These are phyloP conservation scores for Asterophora parasitica DNA, from an alignment of 768 basidiomycete species.

Conservation along the genomic window DNA sequence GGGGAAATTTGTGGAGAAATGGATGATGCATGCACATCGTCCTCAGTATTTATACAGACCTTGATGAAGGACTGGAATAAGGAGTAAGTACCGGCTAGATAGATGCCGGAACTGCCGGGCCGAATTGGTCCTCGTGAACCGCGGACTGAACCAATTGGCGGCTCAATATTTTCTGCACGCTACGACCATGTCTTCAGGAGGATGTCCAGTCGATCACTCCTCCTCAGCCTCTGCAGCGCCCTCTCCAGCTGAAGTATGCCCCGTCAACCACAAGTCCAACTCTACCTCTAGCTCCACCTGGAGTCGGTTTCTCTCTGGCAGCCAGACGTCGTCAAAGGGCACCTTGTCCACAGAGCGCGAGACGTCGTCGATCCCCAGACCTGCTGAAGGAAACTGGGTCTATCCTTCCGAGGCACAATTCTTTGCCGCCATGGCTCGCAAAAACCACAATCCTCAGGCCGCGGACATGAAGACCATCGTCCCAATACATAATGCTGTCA, in stretches of 20 bases:
- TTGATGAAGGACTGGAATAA: background rate
- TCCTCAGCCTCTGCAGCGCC: background rate
- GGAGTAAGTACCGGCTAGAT: background rate
- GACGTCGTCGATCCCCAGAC: slow-evolving; percentile 83
- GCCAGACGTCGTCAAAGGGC: slow-evolving; percentile 18
- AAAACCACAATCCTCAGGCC: slow-evolving; percentile 83
- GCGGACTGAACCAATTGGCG: slow-evolving; percentile 7
- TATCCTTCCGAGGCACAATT: slow-evolving; percentile 99
- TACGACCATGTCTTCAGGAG: slow-evolving; percentile 24
- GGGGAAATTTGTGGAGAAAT: slow-evolving; percentile 7
- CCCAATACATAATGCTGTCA: slow-evolving; percentile 98
- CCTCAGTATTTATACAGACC: slow-evolving; percentile 2
- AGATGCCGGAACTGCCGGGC: slow-evolving; percentile 1
- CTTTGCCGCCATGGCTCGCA: slow-evolving; percentile 94
- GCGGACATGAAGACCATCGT: slow-evolving; percentile 95
- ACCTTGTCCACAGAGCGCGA: slow-evolving; percentile 70
- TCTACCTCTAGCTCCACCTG: slow-evolving; percentile 29
- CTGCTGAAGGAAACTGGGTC: slow-evolving; percentile 77
- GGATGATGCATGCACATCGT: slow-evolving; percentile 1
- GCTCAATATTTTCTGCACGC: slow-evolving; percentile 6
- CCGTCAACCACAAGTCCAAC: slow-evolving; percentile 38
- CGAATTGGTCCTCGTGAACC: slow-evolving; percentile 4
- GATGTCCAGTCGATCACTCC: slow-evolving; percentile 59
- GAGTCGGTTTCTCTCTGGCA: slow-evolving; percentile 36
- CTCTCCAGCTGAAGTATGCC: slow-evolving; percentile 26